Conservation (phyloP, 345 rosid genomes). For the Eucalyptus sp. region DNA sequence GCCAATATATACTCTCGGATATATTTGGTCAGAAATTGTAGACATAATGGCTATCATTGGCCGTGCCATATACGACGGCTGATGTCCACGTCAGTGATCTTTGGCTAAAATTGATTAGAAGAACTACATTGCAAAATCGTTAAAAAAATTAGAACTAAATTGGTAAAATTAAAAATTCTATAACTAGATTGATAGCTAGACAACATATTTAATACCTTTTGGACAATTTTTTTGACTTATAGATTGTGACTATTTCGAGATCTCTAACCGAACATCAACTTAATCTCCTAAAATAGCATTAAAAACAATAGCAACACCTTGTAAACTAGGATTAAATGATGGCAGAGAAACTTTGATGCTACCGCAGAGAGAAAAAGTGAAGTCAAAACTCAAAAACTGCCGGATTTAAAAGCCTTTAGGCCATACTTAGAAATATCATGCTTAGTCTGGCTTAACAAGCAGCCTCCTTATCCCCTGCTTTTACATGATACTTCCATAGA, state of each 20-base stretch:
- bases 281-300: neutral
- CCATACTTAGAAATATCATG: neutral
- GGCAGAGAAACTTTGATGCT: neutral
- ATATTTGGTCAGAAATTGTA: fast-evolving
- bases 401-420: neutral
- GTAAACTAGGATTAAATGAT: neutral
- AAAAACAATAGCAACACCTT: neutral
- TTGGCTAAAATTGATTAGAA: neutral
- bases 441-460: neutral
- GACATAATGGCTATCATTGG: fast-evolving
- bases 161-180: neutral
- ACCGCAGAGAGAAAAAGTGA: neutral
- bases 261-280: neutral
- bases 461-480: neutral
- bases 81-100: fast-evolving
- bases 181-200: fast-evolving
- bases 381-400: neutral
- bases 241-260: neutral
- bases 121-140: neutral
- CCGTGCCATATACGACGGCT: fast-evolving
- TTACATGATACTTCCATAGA: neutral
- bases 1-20: neutral
- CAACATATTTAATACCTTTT: neutral
- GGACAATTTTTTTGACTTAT: neutral
- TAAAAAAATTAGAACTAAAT: no score